Conservation (phyloP, 2,329 filamentous ascomycete genomes). For the Saccharata proteae region DNA sequence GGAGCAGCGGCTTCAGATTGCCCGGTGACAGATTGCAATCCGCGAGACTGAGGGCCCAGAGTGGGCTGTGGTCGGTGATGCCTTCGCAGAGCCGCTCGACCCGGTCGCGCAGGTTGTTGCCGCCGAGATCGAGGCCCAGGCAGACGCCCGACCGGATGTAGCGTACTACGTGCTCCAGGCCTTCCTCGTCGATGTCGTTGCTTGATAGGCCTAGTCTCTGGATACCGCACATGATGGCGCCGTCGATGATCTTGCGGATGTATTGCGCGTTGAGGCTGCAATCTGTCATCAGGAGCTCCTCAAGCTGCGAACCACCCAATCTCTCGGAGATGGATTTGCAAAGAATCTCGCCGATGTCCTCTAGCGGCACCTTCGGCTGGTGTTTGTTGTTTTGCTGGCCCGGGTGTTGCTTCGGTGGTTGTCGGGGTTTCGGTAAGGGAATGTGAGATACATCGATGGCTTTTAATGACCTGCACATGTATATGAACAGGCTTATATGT, state of each 20-base stretch:
- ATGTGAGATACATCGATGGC: constrained; percentile 79
- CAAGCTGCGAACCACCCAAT: constrained; percentile 61
- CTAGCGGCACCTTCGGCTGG: constrained; percentile 4
- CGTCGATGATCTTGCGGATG: constrained; percentile 67
- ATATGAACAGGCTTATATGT: constrained; percentile 77
- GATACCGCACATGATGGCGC: constrained; percentile 65
- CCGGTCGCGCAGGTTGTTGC: constrained; percentile 54
- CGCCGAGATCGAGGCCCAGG: constrained; percentile 78
- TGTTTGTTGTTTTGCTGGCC: constrained; percentile 10
- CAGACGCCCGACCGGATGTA: constrained; percentile 69
- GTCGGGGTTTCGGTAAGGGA: constrained; percentile 46
- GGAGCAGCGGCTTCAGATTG: constrained; percentile 63
- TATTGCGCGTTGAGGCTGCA: constrained; percentile 61
- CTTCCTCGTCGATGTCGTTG: constrained; percentile 63
- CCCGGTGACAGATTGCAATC: constrained; percentile 69
- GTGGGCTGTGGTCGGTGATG: constrained; percentile 37
- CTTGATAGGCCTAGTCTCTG: constrained; percentile 71
- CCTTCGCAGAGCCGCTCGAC: constrained; percentile 38
- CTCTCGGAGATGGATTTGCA: constrained; percentile 66
- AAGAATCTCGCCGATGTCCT: constrained; percentile 53
- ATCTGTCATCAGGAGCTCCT: constrained; percentile 73
- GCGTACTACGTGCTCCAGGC: constrained; percentile 60
- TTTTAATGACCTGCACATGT: constrained; percentile 79
- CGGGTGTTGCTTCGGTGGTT: constrained; percentile 36
- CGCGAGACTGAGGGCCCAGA: constrained; percentile 77